These are phyloP conservation scores for Wickerhamiella vanderwaltii DNA, from an alignment of 805 yeast species.

Conservation along the genomic window DNA sequence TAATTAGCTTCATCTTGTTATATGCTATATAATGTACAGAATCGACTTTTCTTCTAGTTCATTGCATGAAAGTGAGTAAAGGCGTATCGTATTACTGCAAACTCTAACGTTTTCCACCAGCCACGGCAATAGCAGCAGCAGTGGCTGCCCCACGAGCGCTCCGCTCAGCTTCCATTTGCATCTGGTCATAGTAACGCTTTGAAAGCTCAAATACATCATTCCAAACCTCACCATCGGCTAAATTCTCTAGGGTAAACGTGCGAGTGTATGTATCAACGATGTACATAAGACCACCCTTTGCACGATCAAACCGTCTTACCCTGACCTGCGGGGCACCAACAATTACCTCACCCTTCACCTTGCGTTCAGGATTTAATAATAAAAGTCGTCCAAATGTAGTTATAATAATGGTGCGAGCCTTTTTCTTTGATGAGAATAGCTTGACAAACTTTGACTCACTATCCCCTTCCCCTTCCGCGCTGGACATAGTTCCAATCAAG, in stretches of 20 bases:
- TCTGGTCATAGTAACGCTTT: constrained; percentile 24
- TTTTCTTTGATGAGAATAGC: constrained; percentile 22
- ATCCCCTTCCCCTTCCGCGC: constrained; percentile 16
- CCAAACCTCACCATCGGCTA: constrained; percentile 27
- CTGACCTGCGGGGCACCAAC: constrained; percentile 26
- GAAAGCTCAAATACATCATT: constrained; percentile 24
- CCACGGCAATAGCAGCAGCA: constrained; percentile 28
- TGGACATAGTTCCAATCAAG: constrained; percentile 16
- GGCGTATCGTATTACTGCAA: too few relatives aligned
- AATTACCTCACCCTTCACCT: constrained; percentile 25
- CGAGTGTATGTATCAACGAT: constrained; percentile 27
- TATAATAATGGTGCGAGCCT: constrained; percentile 25
- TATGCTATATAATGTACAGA: too few relatives aligned
- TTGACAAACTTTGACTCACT: constrained; percentile 21
- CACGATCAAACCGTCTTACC: constrained; percentile 19
- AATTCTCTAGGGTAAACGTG: constrained; percentile 22
- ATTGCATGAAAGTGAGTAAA: too few relatives aligned
- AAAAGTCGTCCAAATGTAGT: constrained; percentile 28
- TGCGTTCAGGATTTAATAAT: constrained; percentile 25
- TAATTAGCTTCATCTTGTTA: too few relatives aligned
- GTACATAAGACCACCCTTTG: constrained; percentile 19
- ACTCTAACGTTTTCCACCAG: constrained; percentile 13
- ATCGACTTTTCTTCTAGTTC: too few relatives aligned
- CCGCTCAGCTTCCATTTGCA: constrained; percentile 22
- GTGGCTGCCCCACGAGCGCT: constrained; percentile 26